phyloP scores from a whole-genome alignment of 2,329 filamentous ascomycete species.

The Zasmidium cellare region DNA sequence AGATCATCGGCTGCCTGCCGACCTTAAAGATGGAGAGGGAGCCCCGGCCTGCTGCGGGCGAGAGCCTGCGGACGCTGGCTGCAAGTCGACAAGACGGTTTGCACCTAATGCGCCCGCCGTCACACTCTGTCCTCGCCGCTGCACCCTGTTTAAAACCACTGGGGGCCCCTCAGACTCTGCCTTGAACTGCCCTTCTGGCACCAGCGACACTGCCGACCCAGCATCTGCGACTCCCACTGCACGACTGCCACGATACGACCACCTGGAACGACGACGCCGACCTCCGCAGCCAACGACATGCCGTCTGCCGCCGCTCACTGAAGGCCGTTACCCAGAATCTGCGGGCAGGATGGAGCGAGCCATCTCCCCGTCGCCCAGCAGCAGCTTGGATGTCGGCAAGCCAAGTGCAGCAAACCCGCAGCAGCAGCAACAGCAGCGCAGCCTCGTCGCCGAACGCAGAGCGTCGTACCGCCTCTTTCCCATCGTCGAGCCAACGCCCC shows the following conservation, averaged over 20 bases:
- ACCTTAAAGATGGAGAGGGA: background rate
- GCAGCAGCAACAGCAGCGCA: too few relatives aligned
- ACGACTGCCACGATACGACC: background rate
- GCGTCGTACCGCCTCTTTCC: slow-evolving; percentile 30
- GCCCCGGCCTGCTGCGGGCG: background rate
- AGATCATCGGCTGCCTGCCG: slow-evolving; percentile 5
- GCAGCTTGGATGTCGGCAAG: background rate
- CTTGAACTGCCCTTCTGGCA: background rate
- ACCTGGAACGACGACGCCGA: background rate
- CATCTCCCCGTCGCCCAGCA: slow-evolving; percentile 14
- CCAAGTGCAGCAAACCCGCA: slow-evolving; percentile 5
- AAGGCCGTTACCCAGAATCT: background rate
- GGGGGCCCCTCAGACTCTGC: background rate
- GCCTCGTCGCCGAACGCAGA: slow-evolving; percentile 5
- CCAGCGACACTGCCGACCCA: background rate
- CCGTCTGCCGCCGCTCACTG: background rate
- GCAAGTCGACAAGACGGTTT: slow-evolving; percentile 4
- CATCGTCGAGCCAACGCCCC: slow-evolving; percentile 28
- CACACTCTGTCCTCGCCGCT: slow-evolving; percentile 7
- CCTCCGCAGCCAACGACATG: slow-evolving; percentile 3
- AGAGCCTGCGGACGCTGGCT: background rate
- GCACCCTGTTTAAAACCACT: background rate
- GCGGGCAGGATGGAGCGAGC: slow-evolving; percentile 15
- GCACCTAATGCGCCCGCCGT: slow-evolving; percentile 11
- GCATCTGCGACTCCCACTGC: background rate